Base-by-base conservation (phyloP, 768 basidiomycete species). In the Cantharellus anzutake region DNA sequence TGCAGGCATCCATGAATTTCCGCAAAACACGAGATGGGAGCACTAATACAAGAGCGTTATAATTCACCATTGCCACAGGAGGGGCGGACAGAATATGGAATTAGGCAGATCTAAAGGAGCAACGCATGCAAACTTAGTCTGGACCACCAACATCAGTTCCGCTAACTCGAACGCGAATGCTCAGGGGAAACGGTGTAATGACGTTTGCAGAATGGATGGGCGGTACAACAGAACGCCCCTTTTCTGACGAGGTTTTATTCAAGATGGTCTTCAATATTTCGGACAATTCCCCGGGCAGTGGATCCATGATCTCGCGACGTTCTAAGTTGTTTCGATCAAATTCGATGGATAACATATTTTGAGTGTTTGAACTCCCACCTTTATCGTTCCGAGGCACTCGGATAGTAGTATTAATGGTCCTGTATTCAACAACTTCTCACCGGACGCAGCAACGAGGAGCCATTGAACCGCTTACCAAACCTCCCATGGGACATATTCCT, bases 401-500 rank as follows among this genome's bases (percentile, higher is more conserved):
- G 7, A 55, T 55, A 7, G 7, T 37, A 1, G 35, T 37, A 37
- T 55, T 37, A 7, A 55, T 55, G 38, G 52, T 55, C 52, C 52
- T 55, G 35, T 48, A 11, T 11, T 11, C 11, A 29, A 55, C 7
- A 11, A 37, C 11, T 55, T 55, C 7, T 37, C 38, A 55, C 38
- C 52, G 7, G 11, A 37, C 75, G 64, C 3, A 41, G 34, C 20
- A 16, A 50, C 11, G 38, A 42, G 20, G 48, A 44, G 2, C 35
- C 7, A 60, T 73, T 3, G 48, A 44, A 2, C 35, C 7, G 60
- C 73, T 3, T 7, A 86, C 87, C 87, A 90, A 70, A 86, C 81
- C 68, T 90, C 88, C 87, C 87, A 90, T 58, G 86, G 80, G 11
- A 88, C 79, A 35, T 89, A 85, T 67, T 90, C 87, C 71, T 90